These are phyloP conservation scores for Geotrichum candidum DNA, from an alignment of 1,139 yeast genomes.

Conservation along the genomic window DNA sequence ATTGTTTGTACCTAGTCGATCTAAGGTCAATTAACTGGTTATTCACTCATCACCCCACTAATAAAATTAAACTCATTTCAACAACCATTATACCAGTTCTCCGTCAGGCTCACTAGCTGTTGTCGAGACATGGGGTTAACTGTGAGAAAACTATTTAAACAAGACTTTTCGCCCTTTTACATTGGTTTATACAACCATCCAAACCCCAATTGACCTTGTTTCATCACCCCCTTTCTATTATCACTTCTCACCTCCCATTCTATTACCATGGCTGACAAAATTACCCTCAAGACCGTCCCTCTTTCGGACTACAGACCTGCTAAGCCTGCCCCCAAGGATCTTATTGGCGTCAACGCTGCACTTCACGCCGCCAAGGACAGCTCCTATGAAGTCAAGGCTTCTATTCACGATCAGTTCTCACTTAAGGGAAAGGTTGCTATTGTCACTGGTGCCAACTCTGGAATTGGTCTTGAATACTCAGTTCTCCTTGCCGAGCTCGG, in stretches of 20 bases:
- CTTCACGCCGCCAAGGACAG: constrained; percentile 27
- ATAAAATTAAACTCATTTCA: too few species aligned
- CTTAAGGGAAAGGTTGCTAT: constrained; percentile 53
- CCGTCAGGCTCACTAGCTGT: too few species aligned
- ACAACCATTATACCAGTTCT: too few species aligned
- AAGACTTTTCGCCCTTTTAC: too few species aligned
- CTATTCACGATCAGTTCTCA: constrained; percentile 34
- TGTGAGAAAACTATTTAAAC: too few species aligned
- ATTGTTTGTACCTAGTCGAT: too few species aligned
- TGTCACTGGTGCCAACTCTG: constrained; percentile 76
- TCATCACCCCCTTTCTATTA: background rate
- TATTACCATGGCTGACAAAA: background rate
- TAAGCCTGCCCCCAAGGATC: constrained; percentile 26
- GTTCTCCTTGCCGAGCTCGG: constrained; percentile 40
- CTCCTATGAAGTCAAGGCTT: constrained; percentile 23
- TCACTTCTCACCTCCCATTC: background rate
- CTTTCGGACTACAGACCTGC: constrained; percentile 23
- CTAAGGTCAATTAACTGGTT: too few species aligned
- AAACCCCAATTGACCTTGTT: too few species aligned
- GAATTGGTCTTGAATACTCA: constrained; percentile 50
- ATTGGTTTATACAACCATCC: background rate
- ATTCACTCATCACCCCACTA: too few species aligned
- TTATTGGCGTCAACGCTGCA: constrained; percentile 31
- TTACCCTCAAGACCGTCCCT: constrained; percentile 22
- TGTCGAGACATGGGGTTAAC: too few species aligned